phyloP scores from a whole-genome alignment of 2,329 filamentous ascomycete species.

The Parascedosporium putredinis region DNA sequence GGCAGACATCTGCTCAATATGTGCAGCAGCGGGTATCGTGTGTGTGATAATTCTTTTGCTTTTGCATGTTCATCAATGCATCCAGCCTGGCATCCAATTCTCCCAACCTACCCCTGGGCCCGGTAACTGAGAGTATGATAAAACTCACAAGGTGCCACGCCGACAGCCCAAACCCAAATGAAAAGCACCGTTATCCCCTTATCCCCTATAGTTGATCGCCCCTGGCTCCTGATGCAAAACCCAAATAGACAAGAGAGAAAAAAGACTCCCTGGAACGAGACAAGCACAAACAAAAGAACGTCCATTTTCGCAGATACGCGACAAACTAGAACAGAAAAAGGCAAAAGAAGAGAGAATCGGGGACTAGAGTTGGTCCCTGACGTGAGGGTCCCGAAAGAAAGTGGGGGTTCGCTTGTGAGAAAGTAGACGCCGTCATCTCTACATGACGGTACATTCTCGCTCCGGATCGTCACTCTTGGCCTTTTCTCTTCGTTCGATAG shows the following conservation, averaged over 20 bases:
- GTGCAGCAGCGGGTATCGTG: background rate
- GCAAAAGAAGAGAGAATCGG: background rate
- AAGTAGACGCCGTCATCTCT: constrained; percentile 10
- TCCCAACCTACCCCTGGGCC: no score
- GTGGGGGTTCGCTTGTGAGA: background rate
- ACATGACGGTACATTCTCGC: constrained; percentile 40
- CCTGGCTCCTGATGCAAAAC: background rate
- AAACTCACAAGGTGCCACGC: no score
- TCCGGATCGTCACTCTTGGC: constrained; percentile 22
- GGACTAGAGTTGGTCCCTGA: no score
- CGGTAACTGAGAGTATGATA: no score
- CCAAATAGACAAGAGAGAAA: background rate
- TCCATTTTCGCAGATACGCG: constrained; percentile 1
- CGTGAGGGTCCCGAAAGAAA: background rate
- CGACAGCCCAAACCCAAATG: no score
- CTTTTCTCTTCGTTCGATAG: constrained; percentile 21
- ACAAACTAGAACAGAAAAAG: constrained; percentile 1
- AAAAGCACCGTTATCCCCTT: background rate
- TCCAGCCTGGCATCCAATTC: background rate
- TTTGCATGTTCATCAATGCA: background rate
- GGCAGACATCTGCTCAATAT: background rate
- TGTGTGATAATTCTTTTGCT: background rate
- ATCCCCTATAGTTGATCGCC: background rate
- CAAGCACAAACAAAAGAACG: constrained; percentile 4
- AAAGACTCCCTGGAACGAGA: background rate